These are phyloP conservation scores for Dactylonectria estremocensis DNA, from an alignment of 2,329 filamentous ascomycete genomes.

Conservation along the genomic window DNA sequence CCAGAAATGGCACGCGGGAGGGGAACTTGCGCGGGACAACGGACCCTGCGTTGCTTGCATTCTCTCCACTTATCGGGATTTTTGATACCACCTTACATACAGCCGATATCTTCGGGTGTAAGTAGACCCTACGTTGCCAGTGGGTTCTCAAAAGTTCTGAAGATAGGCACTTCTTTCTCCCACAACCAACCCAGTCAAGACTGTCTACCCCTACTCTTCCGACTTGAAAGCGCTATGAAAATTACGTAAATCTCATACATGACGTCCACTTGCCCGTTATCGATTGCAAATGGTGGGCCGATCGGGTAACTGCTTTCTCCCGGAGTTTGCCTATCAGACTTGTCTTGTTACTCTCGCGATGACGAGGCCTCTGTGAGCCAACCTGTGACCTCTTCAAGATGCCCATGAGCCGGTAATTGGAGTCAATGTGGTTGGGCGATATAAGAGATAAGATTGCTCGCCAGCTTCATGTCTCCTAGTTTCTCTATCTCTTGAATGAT, in stretches of 20 bases:
- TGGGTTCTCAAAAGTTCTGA: constrained; percentile 1
- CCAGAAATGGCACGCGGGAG: neutral
- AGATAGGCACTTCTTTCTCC: neutral
- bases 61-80: neutral
- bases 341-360: neutral
- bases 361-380: neutral
- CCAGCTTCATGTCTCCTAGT: neutral
- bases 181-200: neutral
- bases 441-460: neutral
- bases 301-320: too few relatives aligned
- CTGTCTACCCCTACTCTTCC: neutral
- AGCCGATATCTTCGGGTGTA: constrained; percentile 1
- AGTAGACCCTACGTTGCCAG: neutral
- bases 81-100: too few relatives aligned
- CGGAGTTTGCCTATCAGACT: neutral
- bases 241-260: neutral
- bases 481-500: neutral
- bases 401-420: too few relatives aligned
- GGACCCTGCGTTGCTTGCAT: neutral
- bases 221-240: neutral
- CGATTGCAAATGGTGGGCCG: neutral
- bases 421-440: neutral
- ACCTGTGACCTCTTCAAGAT: neutral
- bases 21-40: neutral
- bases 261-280: neutral